phyloP scores from a whole-genome alignment of 495 filamentous ascomycete species.

The Lasiosphaeris hirsuta region DNA sequence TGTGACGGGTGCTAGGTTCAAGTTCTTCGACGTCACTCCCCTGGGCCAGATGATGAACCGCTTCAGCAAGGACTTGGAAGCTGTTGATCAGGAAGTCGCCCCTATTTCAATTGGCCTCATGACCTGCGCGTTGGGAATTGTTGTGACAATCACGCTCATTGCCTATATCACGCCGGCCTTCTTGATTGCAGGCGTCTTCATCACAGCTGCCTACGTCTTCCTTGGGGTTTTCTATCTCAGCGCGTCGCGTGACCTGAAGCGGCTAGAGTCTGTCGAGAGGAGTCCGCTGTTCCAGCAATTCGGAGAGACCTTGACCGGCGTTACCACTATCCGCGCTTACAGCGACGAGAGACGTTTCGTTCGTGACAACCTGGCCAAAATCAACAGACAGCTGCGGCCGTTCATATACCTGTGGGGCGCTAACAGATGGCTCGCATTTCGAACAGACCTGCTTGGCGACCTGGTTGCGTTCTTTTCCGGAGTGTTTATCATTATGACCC shows the following conservation, averaged over 20 bases:
- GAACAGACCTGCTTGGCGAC: conserved; percentile 87
- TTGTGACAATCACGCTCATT: conserved; percentile 90
- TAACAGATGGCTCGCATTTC: conserved; percentile 93
- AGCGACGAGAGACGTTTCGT: conserved; percentile 92
- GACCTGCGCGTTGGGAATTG: conserved; percentile 56
- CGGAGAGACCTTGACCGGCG: conserved; percentile 90
- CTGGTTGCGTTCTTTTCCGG: conserved; percentile 93
- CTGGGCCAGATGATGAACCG: conserved; percentile 97
- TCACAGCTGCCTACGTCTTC: conserved; percentile 74
- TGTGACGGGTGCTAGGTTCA: conserved; percentile 85
- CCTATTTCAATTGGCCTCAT: conserved; percentile 72
- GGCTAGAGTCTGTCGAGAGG: conserved; percentile 88
- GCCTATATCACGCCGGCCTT: conserved; percentile 90
- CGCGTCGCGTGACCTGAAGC: conserved; percentile 89
- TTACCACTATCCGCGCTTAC: conserved; percentile 97
- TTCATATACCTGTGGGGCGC: conserved; percentile 98
- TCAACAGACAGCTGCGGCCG: conserved; percentile 88
- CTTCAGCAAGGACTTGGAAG: conserved; percentile 96
- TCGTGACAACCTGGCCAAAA: conserved; percentile 81
- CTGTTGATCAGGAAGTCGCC: conserved; percentile 93
- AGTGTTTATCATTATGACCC: conserved; percentile 79
- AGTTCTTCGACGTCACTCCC: conserved; percentile 97
- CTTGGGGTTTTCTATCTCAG: conserved; percentile 86
- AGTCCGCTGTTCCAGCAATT: conserved; percentile 98
- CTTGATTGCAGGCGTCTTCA: conserved; percentile 81